These are phyloP conservation scores for Metschnikowia drakensbergensis DNA, from an alignment of 805 yeast species.

Conservation along the genomic window DNA sequence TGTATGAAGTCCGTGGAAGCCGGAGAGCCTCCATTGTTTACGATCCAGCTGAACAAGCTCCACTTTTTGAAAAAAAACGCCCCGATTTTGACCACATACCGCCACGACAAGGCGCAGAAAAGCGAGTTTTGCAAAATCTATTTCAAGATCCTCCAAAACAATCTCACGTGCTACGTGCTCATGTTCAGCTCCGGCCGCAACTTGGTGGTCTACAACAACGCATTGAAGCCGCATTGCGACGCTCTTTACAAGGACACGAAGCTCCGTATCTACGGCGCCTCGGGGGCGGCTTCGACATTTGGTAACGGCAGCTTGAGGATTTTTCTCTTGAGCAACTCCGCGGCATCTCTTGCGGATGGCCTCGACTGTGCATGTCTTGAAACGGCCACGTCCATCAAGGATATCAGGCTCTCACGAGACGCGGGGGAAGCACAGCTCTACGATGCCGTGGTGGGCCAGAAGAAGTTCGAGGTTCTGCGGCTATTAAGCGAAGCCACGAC, in stretches of 20 bases:
- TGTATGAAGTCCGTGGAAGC: conserved; percentile 10
- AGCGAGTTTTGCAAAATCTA: conserved; percentile 28
- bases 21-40: conserved; percentile 11
- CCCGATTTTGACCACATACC: conserved; percentile 26
- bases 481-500: conserved; percentile 18
- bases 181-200: conserved; percentile 20
- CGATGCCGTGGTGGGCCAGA: conserved; percentile 21
- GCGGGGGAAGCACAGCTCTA: conserved; percentile 11
- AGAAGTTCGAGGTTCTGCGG: conserved; percentile 19
- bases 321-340: conserved; percentile 18
- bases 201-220: conserved; percentile 25
- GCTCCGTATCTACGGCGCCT: conserved; percentile 29
- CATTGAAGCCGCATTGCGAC: conserved; percentile 29
- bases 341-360: conserved; percentile 23
- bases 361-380: conserved; percentile 11
- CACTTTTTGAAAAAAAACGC: conserved; percentile 26
- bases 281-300: conserved; percentile 34
- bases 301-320: conserved; percentile 29
- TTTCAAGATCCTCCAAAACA: conserved; percentile 26
- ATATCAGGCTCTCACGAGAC: conserved; percentile 9
- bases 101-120: conserved; percentile 15
- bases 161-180: conserved; percentile 28
- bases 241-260: conserved; percentile 26
- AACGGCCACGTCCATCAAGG: conserved; percentile 7
- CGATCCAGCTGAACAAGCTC: conserved; percentile 15